A percentile compares a stretch with the other conserved stretches of the same genome.
These are phyloP conservation scores for Cornus kousa DNA, from an alignment of 148 eudicot genomes.

Conservation along the genomic window DNA sequence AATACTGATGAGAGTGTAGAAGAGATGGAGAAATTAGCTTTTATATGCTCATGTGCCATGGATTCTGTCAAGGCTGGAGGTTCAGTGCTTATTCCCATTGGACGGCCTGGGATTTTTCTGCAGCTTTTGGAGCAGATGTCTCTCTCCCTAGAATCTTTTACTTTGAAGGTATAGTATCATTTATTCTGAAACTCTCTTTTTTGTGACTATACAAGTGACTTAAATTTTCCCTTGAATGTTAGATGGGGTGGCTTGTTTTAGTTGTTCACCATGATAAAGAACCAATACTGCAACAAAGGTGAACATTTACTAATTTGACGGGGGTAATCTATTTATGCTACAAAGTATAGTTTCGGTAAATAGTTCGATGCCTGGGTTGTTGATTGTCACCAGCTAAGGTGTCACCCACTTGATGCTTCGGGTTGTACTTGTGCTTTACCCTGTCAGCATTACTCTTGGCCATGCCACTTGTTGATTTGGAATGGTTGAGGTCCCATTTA, in stretches of 20 bases:
- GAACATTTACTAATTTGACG: background rate
- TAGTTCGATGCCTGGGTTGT: background rate
- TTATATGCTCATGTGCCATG: constrained; percentile 52
- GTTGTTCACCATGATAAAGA: background rate
- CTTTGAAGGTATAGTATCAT: constrained; percentile 42
- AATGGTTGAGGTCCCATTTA: background rate
- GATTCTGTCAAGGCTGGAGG: constrained; percentile 77
- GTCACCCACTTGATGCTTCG: background rate
- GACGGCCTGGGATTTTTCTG: constrained; percentile 63
- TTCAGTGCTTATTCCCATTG: constrained; percentile 73
- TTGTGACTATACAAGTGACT: background rate
- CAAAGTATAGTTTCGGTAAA: background rate
- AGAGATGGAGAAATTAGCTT: constrained; percentile 72
- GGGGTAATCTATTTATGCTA: background rate
- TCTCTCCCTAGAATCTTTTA: constrained; percentile 38
- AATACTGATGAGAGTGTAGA: constrained; percentile 51
- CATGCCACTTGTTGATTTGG: background rate
- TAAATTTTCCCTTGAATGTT: background rate
- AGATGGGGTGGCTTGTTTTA: background rate
- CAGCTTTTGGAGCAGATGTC: constrained; percentile 74
- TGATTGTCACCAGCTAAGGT: too few relatives aligned
- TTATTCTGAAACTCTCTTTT: background rate
- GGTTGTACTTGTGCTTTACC: background rate
- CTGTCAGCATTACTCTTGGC: background rate
- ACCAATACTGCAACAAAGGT: background rate